A percentile compares a stretch with the other conserved stretches of the same genome.
phyloP scores from a whole-genome alignment of 108 stramenopile genomes.

The Cyclostephanos tholiformis region DNA sequence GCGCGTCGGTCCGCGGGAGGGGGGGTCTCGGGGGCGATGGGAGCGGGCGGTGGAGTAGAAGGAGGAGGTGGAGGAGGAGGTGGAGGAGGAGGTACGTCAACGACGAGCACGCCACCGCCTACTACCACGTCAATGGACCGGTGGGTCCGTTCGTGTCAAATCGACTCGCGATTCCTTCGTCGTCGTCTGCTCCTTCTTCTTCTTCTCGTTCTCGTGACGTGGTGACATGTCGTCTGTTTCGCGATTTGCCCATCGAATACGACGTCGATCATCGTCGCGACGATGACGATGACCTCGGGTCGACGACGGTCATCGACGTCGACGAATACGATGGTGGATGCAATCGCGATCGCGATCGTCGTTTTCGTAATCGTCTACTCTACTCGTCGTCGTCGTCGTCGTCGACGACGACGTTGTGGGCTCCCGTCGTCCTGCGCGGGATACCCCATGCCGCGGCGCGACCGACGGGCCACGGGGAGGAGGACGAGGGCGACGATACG shows the following conservation, averaged over 20 bases:
- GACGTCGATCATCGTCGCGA: not conserved
- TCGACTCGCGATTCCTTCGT: too few species aligned
- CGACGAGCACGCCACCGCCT: slow-evolving; percentile 34
- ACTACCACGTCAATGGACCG: not conserved
- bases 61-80: not conserved
- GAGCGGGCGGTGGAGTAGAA: too few species aligned
- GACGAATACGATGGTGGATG: not conserved
- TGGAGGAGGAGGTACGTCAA: slow-evolving; percentile 17
- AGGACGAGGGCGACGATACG: not conserved
- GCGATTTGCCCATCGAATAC: not conserved
- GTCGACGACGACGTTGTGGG: too few species aligned
- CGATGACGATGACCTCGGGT: not conserved
- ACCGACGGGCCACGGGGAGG: too few species aligned
- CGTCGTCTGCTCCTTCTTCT: not conserved
- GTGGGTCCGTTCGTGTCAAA: not conserved
- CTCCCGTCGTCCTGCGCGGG: too few species aligned
- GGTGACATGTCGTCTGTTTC: not conserved
- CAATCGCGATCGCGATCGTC: not conserved
- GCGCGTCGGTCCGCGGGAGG: too few species aligned
- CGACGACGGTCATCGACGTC: not conserved
- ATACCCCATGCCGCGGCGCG: too few species aligned
- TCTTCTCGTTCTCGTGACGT: not conserved
- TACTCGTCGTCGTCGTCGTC: too few species aligned
- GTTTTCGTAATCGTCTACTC: not conserved
- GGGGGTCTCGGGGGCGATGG: too few species aligned